Conservation (phyloP, 805 yeast species). For the Suhomyces faveliae region DNA sequence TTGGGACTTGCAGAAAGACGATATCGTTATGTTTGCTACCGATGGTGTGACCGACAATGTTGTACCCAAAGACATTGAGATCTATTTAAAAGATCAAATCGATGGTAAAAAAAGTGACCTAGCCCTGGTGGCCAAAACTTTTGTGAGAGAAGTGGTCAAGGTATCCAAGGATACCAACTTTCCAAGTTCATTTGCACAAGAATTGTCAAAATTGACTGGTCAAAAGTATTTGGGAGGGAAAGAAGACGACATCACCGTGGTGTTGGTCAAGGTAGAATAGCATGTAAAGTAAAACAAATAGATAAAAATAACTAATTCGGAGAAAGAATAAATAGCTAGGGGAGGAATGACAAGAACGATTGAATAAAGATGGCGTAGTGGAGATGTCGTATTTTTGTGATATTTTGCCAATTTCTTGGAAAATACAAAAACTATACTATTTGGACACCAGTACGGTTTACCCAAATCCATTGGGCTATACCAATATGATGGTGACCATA, state of each 20-base stretch:
- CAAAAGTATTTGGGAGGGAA: constrained; percentile 85
- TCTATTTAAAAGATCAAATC: constrained; percentile 59
- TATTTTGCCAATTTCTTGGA: no score
- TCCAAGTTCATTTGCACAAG: constrained; percentile 86
- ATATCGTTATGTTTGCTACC: constrained; percentile 80
- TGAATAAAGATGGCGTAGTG: no score
- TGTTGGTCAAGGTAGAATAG: constrained; percentile 60
- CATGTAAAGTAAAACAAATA: neutral
- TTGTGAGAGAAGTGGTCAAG: constrained; percentile 65
- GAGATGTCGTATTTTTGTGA: no score
- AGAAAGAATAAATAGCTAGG: no score
- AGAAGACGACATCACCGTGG: constrained; percentile 90
- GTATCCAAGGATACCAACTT: constrained; percentile 70
- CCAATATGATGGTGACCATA: no score
- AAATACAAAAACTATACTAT: no score
- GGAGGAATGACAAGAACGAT: no score
- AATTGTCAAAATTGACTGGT: constrained; percentile 61
- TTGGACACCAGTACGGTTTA: no score
- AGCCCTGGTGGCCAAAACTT: constrained; percentile 46
- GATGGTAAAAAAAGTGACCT: constrained; percentile 30
- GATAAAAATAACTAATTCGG: neutral
- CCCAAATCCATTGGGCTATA: no score
- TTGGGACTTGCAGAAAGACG: constrained; percentile 67
- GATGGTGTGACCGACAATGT: constrained; percentile 94
- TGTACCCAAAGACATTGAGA: constrained; percentile 65